Percentiles rank a stretch among this genome's conserved stretches.
These are phyloP conservation scores for Raffaelea albimanens DNA, from an alignment of 2,329 filamentous ascomycete genomes.

Conservation along the genomic window DNA sequence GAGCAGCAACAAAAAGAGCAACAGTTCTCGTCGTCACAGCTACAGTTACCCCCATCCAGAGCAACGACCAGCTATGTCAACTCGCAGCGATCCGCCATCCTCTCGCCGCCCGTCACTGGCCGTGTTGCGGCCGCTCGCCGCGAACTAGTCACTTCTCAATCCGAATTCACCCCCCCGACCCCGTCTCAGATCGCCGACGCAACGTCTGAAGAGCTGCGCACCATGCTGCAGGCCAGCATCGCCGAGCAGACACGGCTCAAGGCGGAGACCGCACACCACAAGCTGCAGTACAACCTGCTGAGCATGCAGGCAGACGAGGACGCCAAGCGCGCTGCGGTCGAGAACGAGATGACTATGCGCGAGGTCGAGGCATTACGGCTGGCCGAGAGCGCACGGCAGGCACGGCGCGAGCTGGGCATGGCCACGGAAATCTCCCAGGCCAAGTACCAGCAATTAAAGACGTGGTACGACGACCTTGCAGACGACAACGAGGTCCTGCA, in stretches of 20 bases:
- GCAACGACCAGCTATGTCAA: conserved; percentile 18
- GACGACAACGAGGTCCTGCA: conserved; percentile 56
- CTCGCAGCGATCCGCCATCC: conserved; percentile 36
- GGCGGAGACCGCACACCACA: conserved; percentile 81
- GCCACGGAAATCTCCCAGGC: conserved; percentile 40
- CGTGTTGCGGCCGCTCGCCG: conserved; percentile 17
- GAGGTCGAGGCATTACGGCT: conserved; percentile 78
- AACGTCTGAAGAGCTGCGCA: conserved; percentile 44
- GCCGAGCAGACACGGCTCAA: conserved; percentile 54
- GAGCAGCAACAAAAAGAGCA: conserved; percentile 3
- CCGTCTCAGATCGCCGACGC: conserved; percentile 42
- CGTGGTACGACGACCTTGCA: conserved; percentile 55
- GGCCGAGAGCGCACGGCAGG: conserved; percentile 59
- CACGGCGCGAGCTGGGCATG: conserved; percentile 39
- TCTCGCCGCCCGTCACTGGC: conserved; percentile 45
- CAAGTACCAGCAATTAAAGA: conserved; percentile 53
- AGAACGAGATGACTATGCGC: conserved; percentile 81
- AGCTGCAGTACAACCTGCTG: conserved; percentile 78
- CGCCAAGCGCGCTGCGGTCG: conserved; percentile 77
- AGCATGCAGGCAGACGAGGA: conserved; percentile 77
- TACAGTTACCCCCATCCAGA: background rate
- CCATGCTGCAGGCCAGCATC: conserved; percentile 44
- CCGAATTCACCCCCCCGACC: conserved; percentile 38
- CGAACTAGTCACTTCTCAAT: conserved; percentile 12
- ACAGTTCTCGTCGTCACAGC: background rate